Base-by-base conservation (phyloP, 257 asterid genomes). In the Solanum chiquidenum region DNA sequence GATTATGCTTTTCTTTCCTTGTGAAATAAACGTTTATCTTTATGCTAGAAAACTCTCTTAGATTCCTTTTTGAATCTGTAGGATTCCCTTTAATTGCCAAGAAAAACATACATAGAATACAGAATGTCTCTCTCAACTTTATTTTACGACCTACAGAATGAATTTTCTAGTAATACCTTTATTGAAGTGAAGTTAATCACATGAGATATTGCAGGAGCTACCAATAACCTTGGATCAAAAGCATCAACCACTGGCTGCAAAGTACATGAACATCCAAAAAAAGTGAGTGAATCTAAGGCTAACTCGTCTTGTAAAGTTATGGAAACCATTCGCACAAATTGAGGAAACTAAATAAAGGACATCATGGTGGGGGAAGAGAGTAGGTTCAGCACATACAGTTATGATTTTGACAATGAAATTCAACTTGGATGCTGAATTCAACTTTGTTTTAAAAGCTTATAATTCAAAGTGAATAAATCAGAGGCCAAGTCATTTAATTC, bases 201-300 rank as follows among this genome's bases (percentile, higher is more conserved):
- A 89, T 97, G 99, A 74, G 98, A 94, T 85, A 95, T 90, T 66
- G 98, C 98, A 62, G 99, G 99, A 77, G 99, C 96, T 90, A 97
- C 99, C 94, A 97, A 92, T 88, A 96, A 89, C 91, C 99, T 93
- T 83, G 98, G 98, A 93, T 97, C 99, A 88, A 97, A 97, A 90
- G 99, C 99, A 92, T 97, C 99, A 88, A 92, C 94, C 66, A 92
- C 94, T 10, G 94, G 94, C 94, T 92, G 93, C 25, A 86, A 27
- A 86, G 83, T 87, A 83, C 3, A 87, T 77, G 55, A 27, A 75
- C 14, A 82, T 82, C 42, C 68, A 49, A 82, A 82, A 82, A 34
- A 35, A 73, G 80, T 73, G 82, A 73, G 49, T 73, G 49, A 73
- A 73, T 75, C 33, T 75, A 75, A 38, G 16, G 12, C 21, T 38